Percentiles rank a stretch among this genome's conserved stretches.
phyloP scores from a whole-genome alignment of 1,284 basidiomycete species.

The Leccinum pachyderme region DNA sequence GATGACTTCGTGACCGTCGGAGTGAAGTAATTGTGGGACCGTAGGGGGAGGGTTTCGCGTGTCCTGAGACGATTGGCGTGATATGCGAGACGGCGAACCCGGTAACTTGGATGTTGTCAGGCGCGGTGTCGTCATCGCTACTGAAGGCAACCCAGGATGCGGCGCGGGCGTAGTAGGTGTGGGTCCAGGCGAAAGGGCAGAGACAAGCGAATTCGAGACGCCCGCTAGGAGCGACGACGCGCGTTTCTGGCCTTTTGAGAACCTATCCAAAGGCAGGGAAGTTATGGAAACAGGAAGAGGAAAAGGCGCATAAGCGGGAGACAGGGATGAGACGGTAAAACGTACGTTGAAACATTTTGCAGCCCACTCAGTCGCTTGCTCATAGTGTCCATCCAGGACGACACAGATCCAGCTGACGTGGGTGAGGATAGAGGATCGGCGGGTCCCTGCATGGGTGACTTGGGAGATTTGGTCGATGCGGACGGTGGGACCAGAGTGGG shows the following conservation, averaged over 20 bases:
- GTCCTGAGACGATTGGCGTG: constrained; percentile 9
- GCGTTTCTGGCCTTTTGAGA: constrained; percentile 62
- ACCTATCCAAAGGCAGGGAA: constrained; percentile 34
- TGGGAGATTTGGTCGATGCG: background rate
- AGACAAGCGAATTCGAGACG: constrained; percentile 56
- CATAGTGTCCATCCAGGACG: constrained; percentile 51
- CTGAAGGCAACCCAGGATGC: constrained; percentile 9
- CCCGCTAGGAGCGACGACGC: constrained; percentile 65
- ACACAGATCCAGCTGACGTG: constrained; percentile 12
- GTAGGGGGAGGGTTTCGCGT: background rate
- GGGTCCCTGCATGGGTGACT: background rate
- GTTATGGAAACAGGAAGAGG: background rate
- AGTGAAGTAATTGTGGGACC: background rate
- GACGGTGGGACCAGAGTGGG: constrained; percentile 4
- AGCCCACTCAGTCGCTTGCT: constrained; percentile 63
- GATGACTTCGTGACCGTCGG: background rate
- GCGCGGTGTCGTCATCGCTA: background rate
- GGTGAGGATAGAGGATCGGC: constrained; percentile 30
- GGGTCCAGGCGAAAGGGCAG: constrained; percentile 42
- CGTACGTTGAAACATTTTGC: constrained; percentile 51
- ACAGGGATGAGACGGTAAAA: constrained; percentile 8
- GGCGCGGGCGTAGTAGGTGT: constrained; percentile 30
- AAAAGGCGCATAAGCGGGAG: background rate
- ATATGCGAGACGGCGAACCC: background rate
- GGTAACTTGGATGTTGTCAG: background rate